Evolutionary conservation across 2,329 filamentous ascomycete genomes (phyloP).

Genomic region (Stromatinia cepivora): DNA sequence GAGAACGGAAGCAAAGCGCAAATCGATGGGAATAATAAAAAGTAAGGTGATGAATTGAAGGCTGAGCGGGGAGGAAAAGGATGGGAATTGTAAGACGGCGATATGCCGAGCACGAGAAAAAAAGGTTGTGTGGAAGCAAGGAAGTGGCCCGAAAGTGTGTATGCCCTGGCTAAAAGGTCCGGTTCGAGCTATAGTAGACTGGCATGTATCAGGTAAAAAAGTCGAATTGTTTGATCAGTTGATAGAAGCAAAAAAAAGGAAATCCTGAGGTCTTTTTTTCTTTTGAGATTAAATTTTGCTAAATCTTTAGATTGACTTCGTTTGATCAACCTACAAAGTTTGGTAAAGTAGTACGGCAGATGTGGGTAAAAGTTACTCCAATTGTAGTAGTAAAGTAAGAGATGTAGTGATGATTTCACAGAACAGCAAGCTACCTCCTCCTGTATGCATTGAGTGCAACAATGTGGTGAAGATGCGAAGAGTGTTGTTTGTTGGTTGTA

Average conservation of each 20-base stretch:
- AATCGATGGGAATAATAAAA: slow-evolving; percentile 21
- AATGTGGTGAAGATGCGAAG: not conserved
- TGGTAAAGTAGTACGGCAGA: not conserved
- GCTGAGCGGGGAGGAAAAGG: slow-evolving; percentile 15
- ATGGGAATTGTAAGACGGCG: slow-evolving; percentile 14
- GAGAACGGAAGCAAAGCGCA: slow-evolving; percentile 19
- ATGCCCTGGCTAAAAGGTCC: not conserved
- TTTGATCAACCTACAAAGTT: not conserved
- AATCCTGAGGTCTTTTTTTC: not conserved
- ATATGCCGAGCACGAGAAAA: slow-evolving; percentile 25
- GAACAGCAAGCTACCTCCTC: not conserved
- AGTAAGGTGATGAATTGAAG: slow-evolving; percentile 13
- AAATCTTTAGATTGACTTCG: not conserved
- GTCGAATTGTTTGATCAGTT: not conserved
- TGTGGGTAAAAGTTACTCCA: not conserved
- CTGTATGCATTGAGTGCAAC: not conserved
- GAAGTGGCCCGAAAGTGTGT: slow-evolving; percentile 18
- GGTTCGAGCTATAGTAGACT: not conserved
- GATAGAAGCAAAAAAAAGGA: not conserved
- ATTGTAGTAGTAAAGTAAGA: not conserved
- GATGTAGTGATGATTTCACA: slow-evolving; percentile 14
- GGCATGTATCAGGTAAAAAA: not conserved
- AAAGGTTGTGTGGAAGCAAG: slow-evolving; percentile 24
- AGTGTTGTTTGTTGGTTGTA: not conserved
- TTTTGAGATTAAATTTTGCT: not conserved